phyloP scores from a whole-genome alignment of 1,284 basidiomycete genomes.

The Ustilago nuda region DNA sequence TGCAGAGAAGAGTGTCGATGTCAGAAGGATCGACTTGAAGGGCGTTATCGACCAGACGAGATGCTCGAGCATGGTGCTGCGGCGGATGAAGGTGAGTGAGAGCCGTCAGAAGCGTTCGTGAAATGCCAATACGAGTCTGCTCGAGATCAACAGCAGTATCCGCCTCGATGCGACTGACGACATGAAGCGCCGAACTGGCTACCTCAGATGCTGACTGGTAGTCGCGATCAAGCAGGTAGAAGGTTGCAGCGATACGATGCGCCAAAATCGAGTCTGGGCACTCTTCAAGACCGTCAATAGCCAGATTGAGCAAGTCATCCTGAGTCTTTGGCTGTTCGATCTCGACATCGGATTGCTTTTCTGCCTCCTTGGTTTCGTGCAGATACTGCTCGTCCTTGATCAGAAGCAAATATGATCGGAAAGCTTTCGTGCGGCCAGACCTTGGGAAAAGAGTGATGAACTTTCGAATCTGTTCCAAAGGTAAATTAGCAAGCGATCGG shows the following conservation, averaged over 20 bases:
- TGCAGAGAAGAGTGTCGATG: conserved; percentile 78
- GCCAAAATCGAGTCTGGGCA: conserved; percentile 78
- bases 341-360: conserved; percentile 48
- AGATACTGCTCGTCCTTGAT: conserved; percentile 59
- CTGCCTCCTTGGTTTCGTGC: conserved; percentile 39
- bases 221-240: conserved; percentile 82
- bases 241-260: conserved; percentile 78
- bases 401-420: conserved; percentile 50
- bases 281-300: conserved; percentile 73
- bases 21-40: conserved; percentile 77
- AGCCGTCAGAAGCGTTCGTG: conserved; percentile 77
- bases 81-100: conserved; percentile 89
- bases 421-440: conserved; percentile 51
- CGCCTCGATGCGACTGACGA: conserved; percentile 28
- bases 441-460: conserved; percentile 80
- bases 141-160: conserved; percentile 78
- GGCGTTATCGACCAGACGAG: conserved; percentile 79
- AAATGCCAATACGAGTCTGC: conserved; percentile 78
- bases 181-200: conserved; percentile 37
- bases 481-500: conserved; percentile 78
- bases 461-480: conserved; percentile 75
- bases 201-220: conserved; percentile 71
- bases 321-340: conserved; percentile 18
- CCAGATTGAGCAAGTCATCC: conserved; percentile 57
- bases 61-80: conserved; percentile 85